Conservation (phyloP, 1,284 basidiomycete genomes). For the Cryptococcus sp. region DNA sequence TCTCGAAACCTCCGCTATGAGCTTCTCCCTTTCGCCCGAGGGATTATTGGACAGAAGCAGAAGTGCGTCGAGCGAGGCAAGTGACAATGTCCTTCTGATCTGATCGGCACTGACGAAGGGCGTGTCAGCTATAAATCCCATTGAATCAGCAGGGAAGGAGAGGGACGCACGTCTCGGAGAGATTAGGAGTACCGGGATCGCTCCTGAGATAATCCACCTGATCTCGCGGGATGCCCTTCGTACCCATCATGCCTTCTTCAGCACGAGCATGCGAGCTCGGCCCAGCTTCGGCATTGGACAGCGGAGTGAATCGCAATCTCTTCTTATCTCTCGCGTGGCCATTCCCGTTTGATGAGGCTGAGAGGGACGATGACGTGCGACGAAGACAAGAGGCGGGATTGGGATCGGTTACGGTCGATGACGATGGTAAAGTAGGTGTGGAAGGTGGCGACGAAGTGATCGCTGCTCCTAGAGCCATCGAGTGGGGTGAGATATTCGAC, state of each 20-base stretch:
- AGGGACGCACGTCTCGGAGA: conserved; percentile 48
- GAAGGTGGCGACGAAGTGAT: not conserved
- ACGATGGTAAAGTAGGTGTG: not conserved
- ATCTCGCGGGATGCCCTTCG: conserved; percentile 33
- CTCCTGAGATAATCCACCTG: conserved; percentile 36
- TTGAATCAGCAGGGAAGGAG: not conserved
- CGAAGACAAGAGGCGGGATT: conserved; percentile 13
- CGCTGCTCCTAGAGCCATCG: not conserved
- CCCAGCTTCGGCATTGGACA: conserved; percentile 11
- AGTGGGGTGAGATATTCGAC: not conserved
- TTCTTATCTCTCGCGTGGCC: conserved; percentile 26
- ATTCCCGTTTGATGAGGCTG: conserved; percentile 8
- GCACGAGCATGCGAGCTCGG: conserved; percentile 4
- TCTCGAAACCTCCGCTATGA: conserved; percentile 36
- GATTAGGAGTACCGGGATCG: conserved; percentile 51
- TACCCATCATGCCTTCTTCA: conserved; percentile 15
- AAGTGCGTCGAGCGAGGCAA: conserved; percentile 50
- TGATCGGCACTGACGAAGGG: conserved; percentile 46
- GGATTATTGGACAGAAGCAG: conserved; percentile 37
- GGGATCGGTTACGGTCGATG: not conserved
- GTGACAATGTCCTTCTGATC: conserved; percentile 53
- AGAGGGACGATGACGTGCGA: conserved; percentile 24
- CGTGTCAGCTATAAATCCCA: conserved; percentile 3
- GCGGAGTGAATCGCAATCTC: conserved; percentile 32
- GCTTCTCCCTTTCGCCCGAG: conserved; percentile 35